Conservation (phyloP, 495 filamentous ascomycete species). For the Daldinia caldariorum region DNA sequence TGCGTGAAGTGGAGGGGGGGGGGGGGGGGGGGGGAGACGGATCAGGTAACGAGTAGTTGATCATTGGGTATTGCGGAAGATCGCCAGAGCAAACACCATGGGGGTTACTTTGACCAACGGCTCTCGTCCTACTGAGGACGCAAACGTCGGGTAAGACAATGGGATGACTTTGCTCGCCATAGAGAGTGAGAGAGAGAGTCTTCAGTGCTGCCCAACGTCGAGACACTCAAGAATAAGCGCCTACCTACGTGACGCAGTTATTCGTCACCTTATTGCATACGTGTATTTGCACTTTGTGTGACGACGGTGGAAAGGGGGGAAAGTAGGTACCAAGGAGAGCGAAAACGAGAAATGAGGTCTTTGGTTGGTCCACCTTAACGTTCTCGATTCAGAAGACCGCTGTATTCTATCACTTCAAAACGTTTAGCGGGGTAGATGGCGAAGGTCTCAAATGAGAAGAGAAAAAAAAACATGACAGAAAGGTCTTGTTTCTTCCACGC, state of each 20-base stretch:
- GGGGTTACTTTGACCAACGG: constrained; percentile 43
- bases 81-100: constrained; percentile 38
- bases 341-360: constrained; percentile 11
- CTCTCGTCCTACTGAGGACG: constrained; percentile 40
- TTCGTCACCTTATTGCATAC: constrained; percentile 41
- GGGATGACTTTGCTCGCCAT: constrained; percentile 36
- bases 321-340: constrained; percentile 8
- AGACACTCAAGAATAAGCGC: constrained; percentile 34
- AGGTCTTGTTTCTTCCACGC: constrained; percentile 14
- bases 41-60: constrained; percentile 24
- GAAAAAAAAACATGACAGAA: constrained; percentile 15
- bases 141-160: constrained; percentile 45
- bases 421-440: constrained; percentile 36
- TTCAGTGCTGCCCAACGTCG: constrained; percentile 28
- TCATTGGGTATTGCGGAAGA: constrained; percentile 16
- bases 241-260: constrained; percentile 37
- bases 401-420: constrained; percentile 3
- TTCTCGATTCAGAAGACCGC: constrained; percentile 9
- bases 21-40: background rate
- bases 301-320: constrained; percentile 15
- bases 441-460: constrained; percentile 27
- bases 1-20: background rate
- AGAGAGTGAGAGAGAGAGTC: constrained; percentile 2
- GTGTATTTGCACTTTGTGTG: constrained; percentile 31
- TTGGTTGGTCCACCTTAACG: constrained; percentile 12